phyloP scores from a whole-genome alignment of 1,284 basidiomycete genomes.

The Macrocystidia cucumis region DNA sequence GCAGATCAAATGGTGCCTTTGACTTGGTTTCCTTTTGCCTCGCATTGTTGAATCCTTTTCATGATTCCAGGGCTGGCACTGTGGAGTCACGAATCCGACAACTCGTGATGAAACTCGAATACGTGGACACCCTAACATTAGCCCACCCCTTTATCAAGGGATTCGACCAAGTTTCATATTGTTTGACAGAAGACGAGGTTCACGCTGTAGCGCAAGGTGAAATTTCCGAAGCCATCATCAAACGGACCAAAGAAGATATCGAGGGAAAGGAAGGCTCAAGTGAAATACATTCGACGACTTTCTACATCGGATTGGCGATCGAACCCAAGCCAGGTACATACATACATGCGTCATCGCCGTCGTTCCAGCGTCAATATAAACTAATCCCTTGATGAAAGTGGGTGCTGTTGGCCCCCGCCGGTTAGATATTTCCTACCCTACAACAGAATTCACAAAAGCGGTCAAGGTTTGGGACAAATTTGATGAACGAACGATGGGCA shows the following conservation, averaged over 20 bases:
- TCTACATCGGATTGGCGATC: conserved; percentile 94
- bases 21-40: conserved; percentile 7
- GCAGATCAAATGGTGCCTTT: conserved; percentile 94
- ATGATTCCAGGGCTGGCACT: conserved; percentile 68
- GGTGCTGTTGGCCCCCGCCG: conserved; percentile 67
- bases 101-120: conserved; percentile 96
- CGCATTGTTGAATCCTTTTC: conserved; percentile 7
- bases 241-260: conserved; percentile 76
- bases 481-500: conserved; percentile 90
- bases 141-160: conserved; percentile 97
- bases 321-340: conserved; percentile 84
- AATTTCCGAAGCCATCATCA: conserved; percentile 62
- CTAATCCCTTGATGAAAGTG: conserved; percentile 33
- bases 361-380: conserved; percentile 1
- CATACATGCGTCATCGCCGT: conserved; percentile 10
- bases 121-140: conserved; percentile 83
- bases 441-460: conserved; percentile 91
- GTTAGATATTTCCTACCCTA: conserved; percentile 96
- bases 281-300: conserved; percentile 87
- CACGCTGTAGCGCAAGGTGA: conserved; percentile 88
- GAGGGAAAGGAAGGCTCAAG: conserved; percentile 72
- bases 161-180: conserved; percentile 84
- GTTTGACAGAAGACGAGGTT: conserved; percentile 82
- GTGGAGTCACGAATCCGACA: conserved; percentile 97
- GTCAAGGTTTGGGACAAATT: conserved; percentile 97